Base-by-base conservation (phyloP, 2,329 filamentous ascomycete genomes). In the Epichloe bromicola region DNA sequence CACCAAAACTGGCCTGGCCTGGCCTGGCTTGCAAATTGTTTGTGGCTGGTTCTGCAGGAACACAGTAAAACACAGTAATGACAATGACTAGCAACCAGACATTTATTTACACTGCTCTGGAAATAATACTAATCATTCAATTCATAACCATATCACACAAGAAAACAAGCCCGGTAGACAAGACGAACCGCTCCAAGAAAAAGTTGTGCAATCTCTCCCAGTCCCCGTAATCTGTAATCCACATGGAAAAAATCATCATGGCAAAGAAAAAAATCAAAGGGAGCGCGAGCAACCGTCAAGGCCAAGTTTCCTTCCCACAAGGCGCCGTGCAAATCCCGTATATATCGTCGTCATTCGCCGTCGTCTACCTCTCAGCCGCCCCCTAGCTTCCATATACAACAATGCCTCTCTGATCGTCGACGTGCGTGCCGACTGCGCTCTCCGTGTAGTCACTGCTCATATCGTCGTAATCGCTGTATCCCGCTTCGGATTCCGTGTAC, bases 361-460 rank as follows among this genome's bases (percentile, higher is more conserved):
- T 14, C 17, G 12, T 41, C 3, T 14, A 4, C 10, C 8, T 37
- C 14, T 15, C 46, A n/a, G 14, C 23, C 8, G 4, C 23, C 8
- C 2, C 46, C 44, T 47, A 47, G 43, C 20, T 50, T 37, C 61
- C 66, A 49, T 66, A 63, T 36, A 70, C 60, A 38, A 68, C 61
- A 43, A 71, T 53, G 51, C 68, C 66, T 37, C 63, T 63, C 33
- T 67, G 62, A 11, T 55, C 61, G 10, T 30, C 40, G 12, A 12
- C 49, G 15, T 44, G 33, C 45, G 41, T 46, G 7, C 49, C 56
- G 5, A 65, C 59, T 4, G 60, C 67, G 51, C 71, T 74, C 58
- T 71, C 73, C 3, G 73, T 74, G 69, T 71, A 76, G 51, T 76
- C 71, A 53, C 73, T 76, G 30, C 63, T 66, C 26, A 61, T 64